Percentiles rank a stretch among this genome's conserved stretches.
Evolutionary conservation across 768 basidiomycete species (phyloP).

Genomic region (Boletus subparvulus): DNA sequence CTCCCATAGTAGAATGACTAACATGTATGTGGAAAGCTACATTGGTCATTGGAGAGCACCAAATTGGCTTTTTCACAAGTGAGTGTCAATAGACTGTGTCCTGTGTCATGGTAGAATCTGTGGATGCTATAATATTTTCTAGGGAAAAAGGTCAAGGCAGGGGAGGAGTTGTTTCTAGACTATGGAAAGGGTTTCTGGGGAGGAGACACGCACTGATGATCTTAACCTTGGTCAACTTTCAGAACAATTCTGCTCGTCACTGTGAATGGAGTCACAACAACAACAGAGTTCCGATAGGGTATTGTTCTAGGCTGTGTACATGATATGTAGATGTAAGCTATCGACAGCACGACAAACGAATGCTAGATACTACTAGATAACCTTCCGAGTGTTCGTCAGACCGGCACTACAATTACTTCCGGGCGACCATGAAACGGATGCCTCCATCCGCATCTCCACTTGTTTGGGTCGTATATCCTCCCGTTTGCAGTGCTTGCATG

Average conservation of each 20-base stretch:
- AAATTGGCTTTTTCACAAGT: conserved; percentile 40
- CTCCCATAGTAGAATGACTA: not conserved
- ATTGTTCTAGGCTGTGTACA: not conserved
- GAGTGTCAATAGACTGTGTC: conserved; percentile 9
- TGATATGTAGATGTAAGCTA: not conserved
- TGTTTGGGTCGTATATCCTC: conserved; percentile 32
- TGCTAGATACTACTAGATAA: not conserved
- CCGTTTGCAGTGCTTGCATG: conserved; percentile 35
- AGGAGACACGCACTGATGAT: not conserved
- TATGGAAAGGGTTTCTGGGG: conserved; percentile 36
- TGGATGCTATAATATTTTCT: not conserved
- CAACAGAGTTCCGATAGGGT: not conserved
- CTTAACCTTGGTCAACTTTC: too few species aligned
- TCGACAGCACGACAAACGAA: not conserved
- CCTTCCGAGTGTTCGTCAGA: conserved; percentile 5
- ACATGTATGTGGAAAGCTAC: conserved; percentile 13
- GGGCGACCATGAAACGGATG: conserved; percentile 43
- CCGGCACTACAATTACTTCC: conserved; percentile 37
- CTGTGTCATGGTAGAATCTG: not conserved
- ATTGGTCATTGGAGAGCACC: conserved; percentile 35
- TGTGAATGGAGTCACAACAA: not conserved
- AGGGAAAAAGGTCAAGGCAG: conserved; percentile 28
- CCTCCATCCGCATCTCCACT: conserved; percentile 47
- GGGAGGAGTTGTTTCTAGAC: conserved; percentile 36
- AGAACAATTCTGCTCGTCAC: not conserved